A percentile compares a stretch with the other conserved stretches of the same genome.
Conservation (phyloP, 805 yeast species). For the Candida corydali region DNA sequence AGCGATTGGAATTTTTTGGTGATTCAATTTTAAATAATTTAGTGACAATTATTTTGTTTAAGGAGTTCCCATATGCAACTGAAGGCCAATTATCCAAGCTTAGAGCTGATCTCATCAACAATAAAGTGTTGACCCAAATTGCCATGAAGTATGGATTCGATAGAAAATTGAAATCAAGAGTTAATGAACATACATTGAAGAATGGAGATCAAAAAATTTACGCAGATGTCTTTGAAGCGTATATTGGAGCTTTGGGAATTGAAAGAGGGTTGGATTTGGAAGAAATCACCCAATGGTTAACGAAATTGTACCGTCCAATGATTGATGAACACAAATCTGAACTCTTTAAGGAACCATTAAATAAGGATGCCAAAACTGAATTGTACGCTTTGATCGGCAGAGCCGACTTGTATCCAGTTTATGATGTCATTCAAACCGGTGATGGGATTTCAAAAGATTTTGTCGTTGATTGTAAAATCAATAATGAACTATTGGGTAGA, state of each 20-base stretch:
- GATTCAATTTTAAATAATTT: slow-evolving; percentile 76
- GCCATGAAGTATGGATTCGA: slow-evolving; percentile 66
- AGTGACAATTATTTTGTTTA: slow-evolving; percentile 65
- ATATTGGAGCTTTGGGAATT: slow-evolving; percentile 75
- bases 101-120: slow-evolving; percentile 69
- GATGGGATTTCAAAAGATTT: slow-evolving; percentile 49
- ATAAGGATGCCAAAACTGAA: slow-evolving; percentile 70
- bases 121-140: slow-evolving; percentile 67
- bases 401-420: slow-evolving; percentile 60
- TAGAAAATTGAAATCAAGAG: slow-evolving; percentile 47
- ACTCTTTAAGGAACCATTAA: slow-evolving; percentile 36
- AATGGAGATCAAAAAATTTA: slow-evolving; percentile 63
- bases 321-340: slow-evolving; percentile 28
- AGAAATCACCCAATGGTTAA: slow-evolving; percentile 55
- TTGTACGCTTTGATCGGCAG: slow-evolving; percentile 78
- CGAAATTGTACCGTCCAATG: slow-evolving; percentile 46
- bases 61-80: slow-evolving; percentile 59
- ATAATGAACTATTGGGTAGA: slow-evolving; percentile 60
- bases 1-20: slow-evolving; percentile 85
- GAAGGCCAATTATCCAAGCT: slow-evolving; percentile 80
- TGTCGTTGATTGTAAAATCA: slow-evolving; percentile 63
- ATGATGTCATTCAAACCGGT: slow-evolving; percentile 44
- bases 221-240: slow-evolving; percentile 94
- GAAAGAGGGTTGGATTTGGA: slow-evolving; percentile 50
- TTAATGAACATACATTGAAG: slow-evolving; percentile 40